A percentile compares a stretch with the other conserved stretches of the same genome.
These are phyloP conservation scores for Isatis lusitanica DNA, from an alignment of 441 rosid genomes.

Conservation along the genomic window DNA sequence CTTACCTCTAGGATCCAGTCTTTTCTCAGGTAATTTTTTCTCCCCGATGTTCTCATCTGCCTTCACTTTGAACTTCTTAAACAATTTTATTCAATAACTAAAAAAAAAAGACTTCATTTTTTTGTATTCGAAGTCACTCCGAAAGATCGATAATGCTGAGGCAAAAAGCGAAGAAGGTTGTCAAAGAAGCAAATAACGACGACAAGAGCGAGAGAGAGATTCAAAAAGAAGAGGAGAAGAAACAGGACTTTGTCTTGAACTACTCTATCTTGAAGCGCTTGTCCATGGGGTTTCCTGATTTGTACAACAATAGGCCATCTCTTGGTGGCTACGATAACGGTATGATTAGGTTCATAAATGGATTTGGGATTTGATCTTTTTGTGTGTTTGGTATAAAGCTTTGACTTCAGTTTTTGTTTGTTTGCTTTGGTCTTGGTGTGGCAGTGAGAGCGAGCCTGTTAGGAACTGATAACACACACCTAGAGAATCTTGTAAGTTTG, in stretches of 20 bases:
- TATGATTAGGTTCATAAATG: slow-evolving; percentile 8
- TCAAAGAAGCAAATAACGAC: slow-evolving; percentile 24
- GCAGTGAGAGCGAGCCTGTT: slow-evolving; percentile 57
- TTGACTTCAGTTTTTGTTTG: neutral
- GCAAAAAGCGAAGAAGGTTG: slow-evolving; percentile 45
- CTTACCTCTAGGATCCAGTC: neutral
- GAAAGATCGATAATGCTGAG: slow-evolving; percentile 42
- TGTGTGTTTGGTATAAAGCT: neutral
- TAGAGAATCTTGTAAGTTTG: slow-evolving; percentile 53
- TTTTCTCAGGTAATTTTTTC: neutral
- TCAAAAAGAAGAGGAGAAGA: slow-evolving; percentile 27
- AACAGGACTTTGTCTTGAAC: slow-evolving; percentile 33
- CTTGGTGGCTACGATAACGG: slow-evolving; percentile 55
- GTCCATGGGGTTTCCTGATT: slow-evolving; percentile 52
- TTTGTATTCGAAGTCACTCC: no score
- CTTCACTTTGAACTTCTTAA: no score
- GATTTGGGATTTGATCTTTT: no score
- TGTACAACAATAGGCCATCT: slow-evolving; percentile 41
- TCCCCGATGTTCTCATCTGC: no score
- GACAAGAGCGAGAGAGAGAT: slow-evolving; percentile 6
- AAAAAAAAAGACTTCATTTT: no score
- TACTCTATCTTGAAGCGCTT: slow-evolving; percentile 58
- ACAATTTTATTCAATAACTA: no score
- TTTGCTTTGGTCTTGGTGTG: slow-evolving; percentile 16
- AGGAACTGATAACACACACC: slow-evolving; percentile 45